Percentiles rank a stretch among this genome's conserved stretches.
These are phyloP conservation scores for Macrophomina phaseolina DNA, from an alignment of 2,329 filamentous ascomycete species.

Conservation along the genomic window DNA sequence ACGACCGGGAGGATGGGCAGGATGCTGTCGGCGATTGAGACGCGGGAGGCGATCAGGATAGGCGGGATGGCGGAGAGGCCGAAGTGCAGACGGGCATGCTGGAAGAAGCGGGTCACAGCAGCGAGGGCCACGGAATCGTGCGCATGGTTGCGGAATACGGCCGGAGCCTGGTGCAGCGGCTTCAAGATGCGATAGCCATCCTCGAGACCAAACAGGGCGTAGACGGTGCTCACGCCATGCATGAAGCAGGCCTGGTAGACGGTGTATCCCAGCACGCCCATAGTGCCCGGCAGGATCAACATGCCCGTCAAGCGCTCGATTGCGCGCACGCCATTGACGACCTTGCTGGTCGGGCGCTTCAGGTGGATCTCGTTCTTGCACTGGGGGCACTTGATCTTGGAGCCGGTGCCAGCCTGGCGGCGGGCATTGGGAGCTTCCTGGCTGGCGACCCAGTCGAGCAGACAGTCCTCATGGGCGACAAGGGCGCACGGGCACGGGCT, in stretches of 20 bases:
- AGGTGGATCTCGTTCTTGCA: conserved; percentile 84
- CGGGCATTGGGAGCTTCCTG: conserved; percentile 69
- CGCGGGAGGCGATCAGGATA: conserved; percentile 68
- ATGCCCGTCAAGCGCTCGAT: conserved; percentile 63
- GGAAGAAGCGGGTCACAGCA: conserved; percentile 37
- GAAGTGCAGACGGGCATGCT: conserved; percentile 60
- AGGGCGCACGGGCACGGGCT: conserved; percentile 90
- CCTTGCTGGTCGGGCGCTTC: conserved; percentile 72
- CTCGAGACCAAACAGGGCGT: conserved; percentile 68
- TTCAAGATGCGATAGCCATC: conserved; percentile 63
- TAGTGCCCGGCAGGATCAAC: conserved; percentile 69
- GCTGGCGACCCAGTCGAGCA: conserved; percentile 93
- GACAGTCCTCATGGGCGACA: conserved; percentile 86
- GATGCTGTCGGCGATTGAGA: conserved; percentile 64
- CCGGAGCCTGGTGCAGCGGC: conserved; percentile 45
- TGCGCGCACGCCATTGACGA: conserved; percentile 70
- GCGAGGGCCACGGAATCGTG: conserved; percentile 41
- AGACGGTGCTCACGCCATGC: conserved; percentile 68
- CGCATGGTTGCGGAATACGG: conserved; percentile 37
- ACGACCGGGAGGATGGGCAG: conserved; percentile 68
- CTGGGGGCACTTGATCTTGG: conserved; percentile 79
- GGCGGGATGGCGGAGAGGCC: conserved; percentile 72
- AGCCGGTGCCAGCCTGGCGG: conserved; percentile 51
- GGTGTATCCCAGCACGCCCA: conserved; percentile 58
- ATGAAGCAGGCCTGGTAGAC: conserved; percentile 54